phyloP scores from a whole-genome alignment of 164 flowering plant species.

The Echeveria elegans region DNA sequence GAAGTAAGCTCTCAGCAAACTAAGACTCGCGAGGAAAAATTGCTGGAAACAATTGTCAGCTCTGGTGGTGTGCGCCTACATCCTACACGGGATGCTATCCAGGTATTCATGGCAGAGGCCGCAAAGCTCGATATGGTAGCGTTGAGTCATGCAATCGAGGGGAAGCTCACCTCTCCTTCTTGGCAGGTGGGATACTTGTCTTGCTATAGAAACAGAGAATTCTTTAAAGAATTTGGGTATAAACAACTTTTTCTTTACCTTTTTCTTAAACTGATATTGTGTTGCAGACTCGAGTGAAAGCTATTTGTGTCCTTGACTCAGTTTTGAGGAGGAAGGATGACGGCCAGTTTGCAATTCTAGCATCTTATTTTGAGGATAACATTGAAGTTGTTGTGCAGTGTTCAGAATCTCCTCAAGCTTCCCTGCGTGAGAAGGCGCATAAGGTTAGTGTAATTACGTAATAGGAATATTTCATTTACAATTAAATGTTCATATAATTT shows the following conservation, averaged over 20 bases:
- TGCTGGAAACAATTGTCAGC: conserved; percentile 82
- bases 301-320: conserved; percentile 86
- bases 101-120: conserved; percentile 73
- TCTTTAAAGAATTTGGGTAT: background rate
- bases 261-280: background rate
- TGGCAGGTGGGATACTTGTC: conserved; percentile 67
- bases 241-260: background rate
- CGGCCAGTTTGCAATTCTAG: conserved; percentile 42
- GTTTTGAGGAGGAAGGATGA: conserved; percentile 78
- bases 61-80: conserved; percentile 93
- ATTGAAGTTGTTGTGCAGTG: conserved; percentile 55
- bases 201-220: background rate
- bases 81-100: conserved; percentile 93
- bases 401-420: conserved; percentile 88
- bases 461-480: background rate
- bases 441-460: conserved; percentile 34
- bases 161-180: conserved; percentile 68
- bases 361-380: conserved; percentile 69
- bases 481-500: background rate
- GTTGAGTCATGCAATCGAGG: conserved; percentile 67
- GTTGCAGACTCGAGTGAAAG: conserved; percentile 83
- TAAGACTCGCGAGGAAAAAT: conserved; percentile 76
- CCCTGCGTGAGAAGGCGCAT: conserved; percentile 76
- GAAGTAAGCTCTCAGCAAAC: conserved; percentile 31
- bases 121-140: conserved; percentile 73